Base-by-base conservation (phyloP, 208 protist species). In the Wallacemonas sp. region DNA sequence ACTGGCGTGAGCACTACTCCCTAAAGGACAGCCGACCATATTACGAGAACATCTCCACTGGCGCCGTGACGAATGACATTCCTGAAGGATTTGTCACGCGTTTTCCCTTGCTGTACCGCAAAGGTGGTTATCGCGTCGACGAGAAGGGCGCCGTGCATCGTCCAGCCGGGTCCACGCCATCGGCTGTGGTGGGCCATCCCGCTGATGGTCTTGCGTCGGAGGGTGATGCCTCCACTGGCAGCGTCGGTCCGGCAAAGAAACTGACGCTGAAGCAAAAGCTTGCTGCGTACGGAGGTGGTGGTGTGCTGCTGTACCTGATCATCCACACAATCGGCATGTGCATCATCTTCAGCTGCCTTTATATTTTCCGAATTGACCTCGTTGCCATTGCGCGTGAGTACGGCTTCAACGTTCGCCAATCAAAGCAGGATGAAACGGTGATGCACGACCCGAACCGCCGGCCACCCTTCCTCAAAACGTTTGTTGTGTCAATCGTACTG, bases 221-320 rank as follows among this genome's bases (percentile, higher is more conserved):
- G 3, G 53, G 27, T 13, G 52, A 42, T 3, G 58, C 33, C 19
- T 42, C 22, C 17, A 21, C 55, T 13, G 19, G 60, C 10, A 54
- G 17, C 41, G 42, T 44, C 10, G 62, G 48, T 3, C 41, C 29
- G 1, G 44, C 39, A 12, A 76, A 72, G 32, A 22, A 66, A 2
- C 27, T 79, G 33, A 72, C 81, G 29, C 19, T 82, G 54, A 91
- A 85, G 62, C 68, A 91, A 70, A 76, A 80, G 46, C 65, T 94
- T 21, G 74, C 82, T n/a, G 75, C 77, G 17, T 91, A 91, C 73
- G 88, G 88, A 13, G 83, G 67, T n/a, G 88, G 82, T 26, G 88
- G 88, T 1, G 55, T 94, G 24, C 67, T 94, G 42, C 79, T 82
- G 68, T 94, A 94, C 62, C 71, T 91, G 26, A 91, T 94, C 59